Evolutionary conservation across 225 moss, liverwort and hornwort species (phyloP), one percentile per base, ranked within the genome.

Genomic region (Lunularia cruciata): DNA sequence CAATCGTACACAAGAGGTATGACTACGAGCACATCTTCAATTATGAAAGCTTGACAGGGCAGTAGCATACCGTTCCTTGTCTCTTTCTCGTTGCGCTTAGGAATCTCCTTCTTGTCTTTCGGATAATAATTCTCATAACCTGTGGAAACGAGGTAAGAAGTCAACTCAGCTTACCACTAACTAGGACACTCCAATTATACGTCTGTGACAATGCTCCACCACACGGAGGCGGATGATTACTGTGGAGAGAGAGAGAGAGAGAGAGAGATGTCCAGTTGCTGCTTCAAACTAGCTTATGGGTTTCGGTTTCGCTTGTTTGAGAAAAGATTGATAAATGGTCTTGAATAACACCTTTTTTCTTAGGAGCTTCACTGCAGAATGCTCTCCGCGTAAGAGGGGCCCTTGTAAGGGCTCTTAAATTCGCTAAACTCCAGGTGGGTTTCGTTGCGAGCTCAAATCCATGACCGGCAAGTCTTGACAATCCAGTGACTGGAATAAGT

Each of bases 121-220:
- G 98, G 98, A 76, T 93, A 98, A 65, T 89, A 98, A 34, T 89
- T 91, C 75, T 98, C 98, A 79, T 87, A 98, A 48, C 92, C 96
- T 98, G 33, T 22, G 38, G 23, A 36, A 0, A 47, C 18, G 36
- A 22, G 13, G 42, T n/a, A n/a, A n/a, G n/a, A n/a, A n/a, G n/a
- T n/a, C n/a, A n/a, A n/a, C n/a, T n/a, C n/a, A n/a, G n/a, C n/a
- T n/a, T n/a, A n/a, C n/a, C n/a, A n/a, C n/a, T n/a, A n/a, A n/a
- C n/a, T n/a, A n/a, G n/a, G n/a, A n/a, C n/a, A n/a, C n/a, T n/a
- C n/a, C n/a, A n/a, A n/a, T n/a, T n/a, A n/a, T n/a, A 2, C 10
- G 8, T 52, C 6, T 15, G 23, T 10, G 23, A 26, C 2, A 3
- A 52, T 52, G 8, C 52, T 52, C 52, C 8, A 52, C 6, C 3